These are phyloP conservation scores for Stygiomarasmius scandens DNA, from an alignment of 1,284 basidiomycete species.

Conservation along the genomic window DNA sequence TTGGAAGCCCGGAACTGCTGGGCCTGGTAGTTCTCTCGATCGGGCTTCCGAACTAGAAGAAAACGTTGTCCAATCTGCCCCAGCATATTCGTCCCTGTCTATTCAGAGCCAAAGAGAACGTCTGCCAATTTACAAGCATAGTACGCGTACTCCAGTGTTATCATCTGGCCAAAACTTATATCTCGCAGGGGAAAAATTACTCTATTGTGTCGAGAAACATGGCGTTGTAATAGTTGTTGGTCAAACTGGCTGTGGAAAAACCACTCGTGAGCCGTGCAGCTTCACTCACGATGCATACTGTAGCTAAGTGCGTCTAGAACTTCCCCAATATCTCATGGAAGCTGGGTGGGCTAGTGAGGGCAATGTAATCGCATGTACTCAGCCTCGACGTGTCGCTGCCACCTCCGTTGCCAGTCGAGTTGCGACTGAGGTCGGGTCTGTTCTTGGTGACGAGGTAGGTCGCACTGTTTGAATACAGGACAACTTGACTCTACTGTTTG, in stretches of 20 bases:
- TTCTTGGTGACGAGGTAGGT: slow-evolving; percentile 86
- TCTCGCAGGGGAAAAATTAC: slow-evolving; percentile 66
- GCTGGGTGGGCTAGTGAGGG: slow-evolving; percentile 85
- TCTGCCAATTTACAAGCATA: slow-evolving; percentile 88
- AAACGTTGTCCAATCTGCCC: slow-evolving; percentile 66
- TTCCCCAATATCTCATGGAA: slow-evolving; percentile 93
- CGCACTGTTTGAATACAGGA: slow-evolving; percentile 18
- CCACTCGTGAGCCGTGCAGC: slow-evolving; percentile 72
- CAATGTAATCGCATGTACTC: slow-evolving; percentile 86
- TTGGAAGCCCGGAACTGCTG: slow-evolving; percentile 84
- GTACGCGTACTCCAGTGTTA: slow-evolving; percentile 42
- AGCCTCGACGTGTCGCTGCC: slow-evolving; percentile 93
- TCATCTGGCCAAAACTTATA: background rate
- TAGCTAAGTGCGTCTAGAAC: slow-evolving; percentile 53
- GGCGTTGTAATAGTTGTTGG: slow-evolving; percentile 89
- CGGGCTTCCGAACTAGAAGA: slow-evolving; percentile 78
- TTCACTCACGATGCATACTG: slow-evolving; percentile 11
- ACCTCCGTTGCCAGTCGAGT: slow-evolving; percentile 93
- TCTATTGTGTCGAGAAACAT: slow-evolving; percentile 84
- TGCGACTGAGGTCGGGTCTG: slow-evolving; percentile 84
- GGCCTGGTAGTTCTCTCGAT: slow-evolving; percentile 88
- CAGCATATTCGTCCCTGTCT: slow-evolving; percentile 56
- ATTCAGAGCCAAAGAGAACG: slow-evolving; percentile 77
- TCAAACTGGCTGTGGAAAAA: slow-evolving; percentile 97
- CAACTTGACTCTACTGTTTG: background rate